Conservation (phyloP, 208 protist genomes). For the Trypanosomatidae sp. region DNA sequence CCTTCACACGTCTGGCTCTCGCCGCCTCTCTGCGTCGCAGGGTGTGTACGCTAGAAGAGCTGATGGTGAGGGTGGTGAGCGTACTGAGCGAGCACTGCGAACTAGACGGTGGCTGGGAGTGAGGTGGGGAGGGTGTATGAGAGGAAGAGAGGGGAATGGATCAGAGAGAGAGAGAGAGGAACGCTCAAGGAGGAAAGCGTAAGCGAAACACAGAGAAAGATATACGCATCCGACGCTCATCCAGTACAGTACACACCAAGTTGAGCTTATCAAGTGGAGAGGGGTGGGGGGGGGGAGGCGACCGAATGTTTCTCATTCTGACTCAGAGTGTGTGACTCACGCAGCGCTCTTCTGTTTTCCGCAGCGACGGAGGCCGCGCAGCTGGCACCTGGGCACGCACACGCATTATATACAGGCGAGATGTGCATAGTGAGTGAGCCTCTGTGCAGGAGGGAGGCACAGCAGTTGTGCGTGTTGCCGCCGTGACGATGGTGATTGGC, state of each 20-base stretch:
- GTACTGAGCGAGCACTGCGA: not conserved
- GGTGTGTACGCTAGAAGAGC: not conserved
- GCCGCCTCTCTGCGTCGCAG: not conserved
- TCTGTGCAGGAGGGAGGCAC: no score
- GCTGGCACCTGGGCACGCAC: not conserved
- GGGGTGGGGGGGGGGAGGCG: not conserved
- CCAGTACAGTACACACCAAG: not conserved
- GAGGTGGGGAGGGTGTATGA: not conserved
- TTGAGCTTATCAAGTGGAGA: not conserved
- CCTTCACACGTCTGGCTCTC: not conserved
- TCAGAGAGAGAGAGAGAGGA: not conserved
- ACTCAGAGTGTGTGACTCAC: not conserved
- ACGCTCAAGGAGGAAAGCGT: not conserved
- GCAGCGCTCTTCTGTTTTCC: not conserved
- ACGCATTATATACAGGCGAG: not conserved
- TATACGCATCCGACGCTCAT: not conserved
- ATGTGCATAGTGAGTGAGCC: not conserved
- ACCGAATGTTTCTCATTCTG: not conserved
- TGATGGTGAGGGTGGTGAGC: not conserved
- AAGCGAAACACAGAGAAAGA: not conserved
- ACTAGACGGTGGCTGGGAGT: not conserved
- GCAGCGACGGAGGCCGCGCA: not conserved
- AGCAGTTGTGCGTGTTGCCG: not conserved
- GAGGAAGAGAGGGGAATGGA: not conserved
- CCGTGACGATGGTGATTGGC: not conserved